A percentile compares a stretch with the other conserved stretches of the same genome.
Evolutionary conservation across 345 rosid species (phyloP).

Genomic region (Raphanus sativus): DNA sequence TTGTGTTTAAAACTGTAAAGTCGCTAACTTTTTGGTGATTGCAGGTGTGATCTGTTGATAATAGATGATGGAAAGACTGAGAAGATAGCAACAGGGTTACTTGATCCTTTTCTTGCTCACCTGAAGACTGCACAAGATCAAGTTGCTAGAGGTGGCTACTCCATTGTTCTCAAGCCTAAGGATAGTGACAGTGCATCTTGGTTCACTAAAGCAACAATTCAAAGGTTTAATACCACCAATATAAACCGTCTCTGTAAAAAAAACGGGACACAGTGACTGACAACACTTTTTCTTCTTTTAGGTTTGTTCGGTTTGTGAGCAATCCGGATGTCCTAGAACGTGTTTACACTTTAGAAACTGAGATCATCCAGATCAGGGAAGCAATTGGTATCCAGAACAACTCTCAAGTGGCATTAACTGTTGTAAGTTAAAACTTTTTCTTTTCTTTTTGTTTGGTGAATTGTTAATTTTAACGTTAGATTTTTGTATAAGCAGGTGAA

Average conservation of each 20-base stretch:
- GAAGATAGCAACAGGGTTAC: slow-evolving; percentile 87
- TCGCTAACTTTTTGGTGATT: neutral
- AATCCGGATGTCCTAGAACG: slow-evolving; percentile 89
- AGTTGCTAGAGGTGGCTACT: slow-evolving; percentile 85
- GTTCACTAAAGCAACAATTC: slow-evolving; percentile 83
- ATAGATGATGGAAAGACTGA: slow-evolving; percentile 72
- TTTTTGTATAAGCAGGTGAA: slow-evolving; percentile 50
- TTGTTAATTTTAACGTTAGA: neutral
- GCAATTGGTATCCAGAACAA: slow-evolving; percentile 82
- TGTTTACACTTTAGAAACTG: slow-evolving; percentile 77
- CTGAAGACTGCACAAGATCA: slow-evolving; percentile 82
- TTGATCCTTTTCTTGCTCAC: slow-evolving; percentile 87
- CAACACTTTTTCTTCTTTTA: slow-evolving; percentile 25
- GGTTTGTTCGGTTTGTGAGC: slow-evolving; percentile 99
- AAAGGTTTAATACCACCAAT: slow-evolving; percentile 49
- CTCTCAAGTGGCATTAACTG: slow-evolving; percentile 48
- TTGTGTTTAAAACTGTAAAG: neutral
- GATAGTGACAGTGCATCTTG: slow-evolving; percentile 56
- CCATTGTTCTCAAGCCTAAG: slow-evolving; percentile 75
- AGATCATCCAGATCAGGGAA: slow-evolving; percentile 87
- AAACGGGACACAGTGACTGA: neutral
- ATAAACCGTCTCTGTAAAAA: neutral
- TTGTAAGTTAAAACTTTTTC: slow-evolving; percentile 46
- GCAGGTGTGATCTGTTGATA: slow-evolving; percentile 90
- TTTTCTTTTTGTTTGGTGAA: neutral